Percentiles rank a stretch among this genome's conserved stretches.
phyloP scores from a whole-genome alignment of 805 yeast genomes.

The Sugiyamaella chiloensis region DNA sequence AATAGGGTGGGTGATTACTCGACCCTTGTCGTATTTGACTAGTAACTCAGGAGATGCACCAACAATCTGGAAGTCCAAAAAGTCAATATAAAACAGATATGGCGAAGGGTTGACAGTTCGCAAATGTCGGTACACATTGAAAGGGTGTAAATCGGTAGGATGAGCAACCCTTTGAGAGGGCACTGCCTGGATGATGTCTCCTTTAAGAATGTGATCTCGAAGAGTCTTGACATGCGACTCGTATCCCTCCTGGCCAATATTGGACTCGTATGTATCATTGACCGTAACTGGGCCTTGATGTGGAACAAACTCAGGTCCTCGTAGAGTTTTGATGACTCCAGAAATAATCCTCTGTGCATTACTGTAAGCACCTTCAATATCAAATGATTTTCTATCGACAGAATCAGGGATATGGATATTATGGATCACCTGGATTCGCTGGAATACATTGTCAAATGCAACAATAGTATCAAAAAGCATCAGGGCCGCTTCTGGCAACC shows the following conservation, averaged over 20 bases:
- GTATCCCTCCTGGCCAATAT: slow-evolving; percentile 92
- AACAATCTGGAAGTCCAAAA: slow-evolving; percentile 85
- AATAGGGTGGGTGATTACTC: slow-evolving; percentile 91
- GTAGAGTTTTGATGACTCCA: slow-evolving; percentile 45
- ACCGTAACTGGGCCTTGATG: slow-evolving; percentile 68
- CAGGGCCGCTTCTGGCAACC: slow-evolving; percentile 86
- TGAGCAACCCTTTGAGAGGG: slow-evolving; percentile 97
- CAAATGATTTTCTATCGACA: slow-evolving; percentile 23
- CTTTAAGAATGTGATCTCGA: slow-evolving; percentile 78
- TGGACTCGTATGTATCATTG: slow-evolving; percentile 73
- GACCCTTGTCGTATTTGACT: slow-evolving; percentile 77
- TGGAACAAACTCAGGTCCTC: slow-evolving; percentile 45
- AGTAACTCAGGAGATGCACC: slow-evolving; percentile 97
- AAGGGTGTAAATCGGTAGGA: slow-evolving; percentile 93
- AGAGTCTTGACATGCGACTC: slow-evolving; percentile 73
- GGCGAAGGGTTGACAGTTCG: slow-evolving; percentile 98
- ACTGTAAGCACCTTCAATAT: slow-evolving; percentile 50
- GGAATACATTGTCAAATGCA: slow-evolving; percentile 92
- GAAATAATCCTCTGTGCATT: slow-evolving; percentile 57
- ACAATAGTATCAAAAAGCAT: slow-evolving; percentile 89
- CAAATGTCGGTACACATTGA: slow-evolving; percentile 90
- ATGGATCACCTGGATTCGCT: slow-evolving; percentile 84
- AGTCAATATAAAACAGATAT: slow-evolving; percentile 89
- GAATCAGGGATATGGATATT: slow-evolving; percentile 54
- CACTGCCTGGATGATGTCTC: slow-evolving; percentile 96